Percentiles rank a stretch among this genome's conserved stretches.
These are phyloP conservation scores for Aspergillus olivimuriae DNA, from an alignment of 495 filamentous ascomycete species.

Conservation along the genomic window DNA sequence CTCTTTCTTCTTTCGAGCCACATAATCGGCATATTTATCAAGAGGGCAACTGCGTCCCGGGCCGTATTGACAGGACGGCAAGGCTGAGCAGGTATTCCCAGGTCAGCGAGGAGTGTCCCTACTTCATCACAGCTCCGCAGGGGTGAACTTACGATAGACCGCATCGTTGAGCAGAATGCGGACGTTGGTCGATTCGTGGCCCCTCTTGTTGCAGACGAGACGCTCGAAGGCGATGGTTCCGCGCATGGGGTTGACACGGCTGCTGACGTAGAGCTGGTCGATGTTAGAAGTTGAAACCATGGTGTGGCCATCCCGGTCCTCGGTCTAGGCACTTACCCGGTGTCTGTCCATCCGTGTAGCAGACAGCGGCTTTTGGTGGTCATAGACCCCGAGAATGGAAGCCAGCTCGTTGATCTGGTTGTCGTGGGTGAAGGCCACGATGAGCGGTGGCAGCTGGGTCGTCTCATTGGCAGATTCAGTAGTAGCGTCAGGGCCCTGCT, in stretches of 20 bases:
- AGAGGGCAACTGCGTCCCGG: constrained; percentile 41
- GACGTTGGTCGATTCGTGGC: constrained; percentile 26
- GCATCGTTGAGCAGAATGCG: constrained; percentile 49
- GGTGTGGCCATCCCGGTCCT: constrained; percentile 13
- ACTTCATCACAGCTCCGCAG: neutral
- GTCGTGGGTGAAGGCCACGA: constrained; percentile 52
- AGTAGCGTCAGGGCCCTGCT: constrained; percentile 35
- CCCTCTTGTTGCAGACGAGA: constrained; percentile 30
- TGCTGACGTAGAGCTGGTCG: constrained; percentile 31
- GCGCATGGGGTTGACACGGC: constrained; percentile 48
- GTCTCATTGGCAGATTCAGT: constrained; percentile 31
- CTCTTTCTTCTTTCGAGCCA: constrained; percentile 31
- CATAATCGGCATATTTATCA: constrained; percentile 37
- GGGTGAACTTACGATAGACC: constrained; percentile 34
- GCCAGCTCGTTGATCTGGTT: constrained; percentile 53
- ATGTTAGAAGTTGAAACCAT: neutral
- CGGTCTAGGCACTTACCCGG: constrained; percentile 27
- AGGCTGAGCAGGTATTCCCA: constrained; percentile 5
- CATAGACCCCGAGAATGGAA: constrained; percentile 47
- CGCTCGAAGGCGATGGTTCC: constrained; percentile 50
- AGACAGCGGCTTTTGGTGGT: constrained; percentile 35
- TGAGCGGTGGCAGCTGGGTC: constrained; percentile 39
- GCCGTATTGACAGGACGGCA: constrained; percentile 38
- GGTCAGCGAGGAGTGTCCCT: neutral
- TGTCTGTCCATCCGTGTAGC: constrained; percentile 6